These are phyloP conservation scores for Vaccinium macrocarpon DNA, from an alignment of 148 eudicot species.

Conservation along the genomic window DNA sequence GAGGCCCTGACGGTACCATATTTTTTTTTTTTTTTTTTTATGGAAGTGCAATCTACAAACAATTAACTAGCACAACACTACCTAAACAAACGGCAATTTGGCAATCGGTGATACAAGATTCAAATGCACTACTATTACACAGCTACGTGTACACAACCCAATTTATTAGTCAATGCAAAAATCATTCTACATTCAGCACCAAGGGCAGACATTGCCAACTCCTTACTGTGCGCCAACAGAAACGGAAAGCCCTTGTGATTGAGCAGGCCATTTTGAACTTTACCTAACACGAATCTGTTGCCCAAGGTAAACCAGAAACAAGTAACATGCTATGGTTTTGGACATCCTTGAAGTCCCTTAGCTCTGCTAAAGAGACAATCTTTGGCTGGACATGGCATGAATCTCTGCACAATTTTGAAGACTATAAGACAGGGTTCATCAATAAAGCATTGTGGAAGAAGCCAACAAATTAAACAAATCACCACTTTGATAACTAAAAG, in stretches of 20 bases:
- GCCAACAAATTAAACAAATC: slow-evolving; percentile 4
- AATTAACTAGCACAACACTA: slow-evolving; percentile 21
- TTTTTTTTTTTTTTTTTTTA: not conserved
- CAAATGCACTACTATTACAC: slow-evolving; percentile 20
- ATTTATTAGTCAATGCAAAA: slow-evolving; percentile 13
- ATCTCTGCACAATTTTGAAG: slow-evolving; percentile 24
- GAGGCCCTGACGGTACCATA: slow-evolving; percentile 89
- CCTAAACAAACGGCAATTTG: slow-evolving; percentile 32
- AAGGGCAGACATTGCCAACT: slow-evolving; percentile 32
- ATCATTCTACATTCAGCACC: slow-evolving; percentile 21
- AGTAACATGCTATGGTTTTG: slow-evolving; percentile 30
- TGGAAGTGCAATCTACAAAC: slow-evolving; percentile 15
- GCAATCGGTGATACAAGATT: slow-evolving; percentile 13
- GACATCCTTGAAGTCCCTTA: slow-evolving; percentile 40
- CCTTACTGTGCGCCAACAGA: slow-evolving; percentile 27
- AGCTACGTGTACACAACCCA: not conserved
- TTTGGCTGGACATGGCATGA: slow-evolving; percentile 16
- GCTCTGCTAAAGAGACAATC: slow-evolving; percentile 25
- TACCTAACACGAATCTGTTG: slow-evolving; percentile 26
- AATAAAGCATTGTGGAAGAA: slow-evolving; percentile 36
- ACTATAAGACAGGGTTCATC: slow-evolving; percentile 29
- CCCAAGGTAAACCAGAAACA: slow-evolving; percentile 29
- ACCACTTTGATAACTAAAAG: not conserved
- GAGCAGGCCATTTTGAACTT: slow-evolving; percentile 27
- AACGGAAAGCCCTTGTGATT: slow-evolving; percentile 29